Evolutionary conservation across 23 red algal species (phyloP), one percentile per base, ranked within the genome.

Genomic region (Chondrus crispus): DNA sequence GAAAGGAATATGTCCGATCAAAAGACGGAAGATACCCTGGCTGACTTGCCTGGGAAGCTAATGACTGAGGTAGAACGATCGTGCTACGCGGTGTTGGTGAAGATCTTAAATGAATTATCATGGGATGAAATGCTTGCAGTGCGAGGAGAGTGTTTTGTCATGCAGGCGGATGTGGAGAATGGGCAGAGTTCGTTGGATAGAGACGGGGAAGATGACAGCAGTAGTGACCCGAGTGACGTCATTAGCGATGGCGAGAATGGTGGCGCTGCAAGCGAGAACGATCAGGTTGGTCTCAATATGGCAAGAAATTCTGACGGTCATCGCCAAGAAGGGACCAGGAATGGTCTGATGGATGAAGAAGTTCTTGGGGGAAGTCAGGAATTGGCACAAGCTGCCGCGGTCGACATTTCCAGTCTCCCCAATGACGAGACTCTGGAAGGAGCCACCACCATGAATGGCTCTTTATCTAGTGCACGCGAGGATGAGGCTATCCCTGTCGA

Each of bases 81-180:
- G 19, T 94, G 85, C 18, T 98, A 88, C 37, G 54, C 87, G 13
- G 93, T 98, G 32, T 90, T 98, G 42, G 96, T 98, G 11, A 92
- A 88, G 63, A 93, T 94, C 42, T 71, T 95, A 9, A 94, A 93
- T 49, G 90, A 80, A 39, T 63, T 95, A 33, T 91, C 93, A 57
- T 98, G 96, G 96, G 96, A 98, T 57, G 81, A 92, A 10, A 76
- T 98, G 84, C 62, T 98, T 5, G 80, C 68, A 19, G 93, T 96
- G 6, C 90, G 96, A 50, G 84, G 81, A 41, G 63, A 93, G 35
- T 94, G 91, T 20, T 98, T 98, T 63, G 93, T 98, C 9, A 98
- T 98, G 96, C 91, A 96, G 84, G 85, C 85, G 32, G 96, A 98
- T 74, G 79, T 92, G 14, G 89, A 92, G 62, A 68, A 70, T 58